Conservation (phyloP, 169 alveolate species). For the Cystoisospora suis region DNA sequence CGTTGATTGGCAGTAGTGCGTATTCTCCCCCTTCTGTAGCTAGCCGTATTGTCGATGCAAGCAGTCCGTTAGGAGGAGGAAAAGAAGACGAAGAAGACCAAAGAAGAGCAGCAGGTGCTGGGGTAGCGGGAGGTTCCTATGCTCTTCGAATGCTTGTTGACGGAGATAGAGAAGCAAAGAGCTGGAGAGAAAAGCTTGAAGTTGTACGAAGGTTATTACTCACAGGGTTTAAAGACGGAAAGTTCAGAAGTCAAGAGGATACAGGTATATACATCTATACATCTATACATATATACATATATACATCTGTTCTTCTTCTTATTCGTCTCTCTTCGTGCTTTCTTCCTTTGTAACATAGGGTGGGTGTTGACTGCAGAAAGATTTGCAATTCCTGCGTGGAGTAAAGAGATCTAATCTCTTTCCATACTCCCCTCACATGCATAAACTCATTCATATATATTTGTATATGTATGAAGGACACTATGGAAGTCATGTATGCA, state of each 20-base stretch:
- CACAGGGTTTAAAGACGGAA: background rate
- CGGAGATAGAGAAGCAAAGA: background rate
- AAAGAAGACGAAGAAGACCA: background rate
- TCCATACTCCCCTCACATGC: background rate
- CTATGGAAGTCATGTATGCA: too few species aligned
- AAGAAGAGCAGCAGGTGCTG: background rate
- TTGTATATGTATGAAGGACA: too few species aligned
- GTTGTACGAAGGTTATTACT: background rate
- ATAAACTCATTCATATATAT: too few species aligned
- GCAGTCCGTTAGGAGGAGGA: background rate
- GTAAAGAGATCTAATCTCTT: background rate
- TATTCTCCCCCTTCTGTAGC: background rate
- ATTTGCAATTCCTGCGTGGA: background rate
- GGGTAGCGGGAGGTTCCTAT: background rate
- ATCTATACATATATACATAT: too few species aligned
- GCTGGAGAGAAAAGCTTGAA: constrained; percentile 14
- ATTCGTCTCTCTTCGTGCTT: too few species aligned
- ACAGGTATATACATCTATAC: background rate
- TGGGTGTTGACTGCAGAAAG: background rate
- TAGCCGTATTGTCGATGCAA: background rate
- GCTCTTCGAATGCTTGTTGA: background rate
- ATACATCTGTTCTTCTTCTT: too few species aligned
- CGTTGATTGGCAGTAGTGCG: background rate
- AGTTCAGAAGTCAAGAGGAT: background rate
- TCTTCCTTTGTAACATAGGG: background rate